Conservation (phyloP, 805 yeast genomes). For the Tetrapisispora namnaoensis region DNA sequence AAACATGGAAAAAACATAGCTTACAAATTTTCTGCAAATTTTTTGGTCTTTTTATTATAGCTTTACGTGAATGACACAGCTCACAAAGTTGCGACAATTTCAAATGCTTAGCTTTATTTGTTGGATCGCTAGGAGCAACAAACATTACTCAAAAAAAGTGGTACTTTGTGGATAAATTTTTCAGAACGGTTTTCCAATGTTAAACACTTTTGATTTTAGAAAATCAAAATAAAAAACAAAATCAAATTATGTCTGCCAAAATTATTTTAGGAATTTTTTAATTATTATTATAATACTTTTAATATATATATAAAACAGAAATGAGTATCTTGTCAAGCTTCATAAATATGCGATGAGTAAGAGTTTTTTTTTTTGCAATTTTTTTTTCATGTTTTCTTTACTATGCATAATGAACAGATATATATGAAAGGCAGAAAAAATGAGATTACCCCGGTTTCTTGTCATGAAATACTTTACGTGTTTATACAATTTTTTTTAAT, state of each 20-base stretch:
- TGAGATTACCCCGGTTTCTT: too few species aligned
- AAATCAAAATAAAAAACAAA: too few species aligned
- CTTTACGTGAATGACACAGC: constrained; percentile 71
- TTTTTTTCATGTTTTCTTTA: not conserved
- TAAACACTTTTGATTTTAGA: not conserved
- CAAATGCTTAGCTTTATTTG: constrained; percentile 17
- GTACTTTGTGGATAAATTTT: not conserved
- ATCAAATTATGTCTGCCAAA: too few species aligned
- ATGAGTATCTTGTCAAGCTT: not conserved
- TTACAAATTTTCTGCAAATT: constrained; percentile 85
- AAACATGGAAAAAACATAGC: constrained; percentile 77
- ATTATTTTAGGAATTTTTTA: too few species aligned
- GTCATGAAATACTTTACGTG: not conserved
- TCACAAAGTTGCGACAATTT: constrained; percentile 55
- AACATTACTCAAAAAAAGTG: constrained; percentile 9
- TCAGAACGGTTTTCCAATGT: too few species aligned
- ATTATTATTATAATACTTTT: too few species aligned
- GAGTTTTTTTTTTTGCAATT: not conserved
- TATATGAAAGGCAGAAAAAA: too few species aligned
- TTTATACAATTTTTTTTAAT: not conserved
- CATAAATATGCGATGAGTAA: not conserved
- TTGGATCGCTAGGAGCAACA: constrained; percentile 29
- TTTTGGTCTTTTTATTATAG: constrained; percentile 86
- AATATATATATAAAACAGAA: too few species aligned
- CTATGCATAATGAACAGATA: not conserved